A percentile compares a stretch with the other conserved stretches of the same genome.
Evolutionary conservation across 1,284 basidiomycete species (phyloP).

Genomic region (Pulchroboletus neoregius): DNA sequence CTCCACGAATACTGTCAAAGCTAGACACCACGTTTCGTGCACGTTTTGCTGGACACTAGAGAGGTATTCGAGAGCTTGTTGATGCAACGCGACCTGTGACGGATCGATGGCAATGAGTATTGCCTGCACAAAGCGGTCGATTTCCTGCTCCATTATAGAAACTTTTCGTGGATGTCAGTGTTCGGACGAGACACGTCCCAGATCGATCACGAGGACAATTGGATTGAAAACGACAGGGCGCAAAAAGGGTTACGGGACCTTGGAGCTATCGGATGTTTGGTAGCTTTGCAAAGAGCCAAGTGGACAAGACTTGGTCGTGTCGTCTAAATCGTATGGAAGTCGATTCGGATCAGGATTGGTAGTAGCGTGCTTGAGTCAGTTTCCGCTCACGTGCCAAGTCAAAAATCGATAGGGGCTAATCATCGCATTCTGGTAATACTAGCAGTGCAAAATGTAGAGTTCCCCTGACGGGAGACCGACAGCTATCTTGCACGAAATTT

Average conservation of each 20-base stretch:
- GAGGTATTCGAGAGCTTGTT: slow-evolving; percentile 80
- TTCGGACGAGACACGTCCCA: slow-evolving; percentile 16
- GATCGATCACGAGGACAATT: slow-evolving; percentile 16
- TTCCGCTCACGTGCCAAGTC: slow-evolving; percentile 27
- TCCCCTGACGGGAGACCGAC: slow-evolving; percentile 22
- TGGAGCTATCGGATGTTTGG: slow-evolving; percentile 4
- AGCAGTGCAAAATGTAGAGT: slow-evolving; percentile 24
- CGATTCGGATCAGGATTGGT: slow-evolving; percentile 9
- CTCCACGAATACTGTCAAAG: slow-evolving; percentile 71
- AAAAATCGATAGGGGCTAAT: slow-evolving; percentile 21
- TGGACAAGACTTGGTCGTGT: not conserved
- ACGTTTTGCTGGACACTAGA: slow-evolving; percentile 74
- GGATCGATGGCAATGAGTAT: slow-evolving; percentile 83
- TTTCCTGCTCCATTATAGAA: slow-evolving; percentile 61
- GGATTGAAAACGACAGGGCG: not conserved
- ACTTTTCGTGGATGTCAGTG: slow-evolving; percentile 5
- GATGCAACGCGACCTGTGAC: slow-evolving; percentile 60
- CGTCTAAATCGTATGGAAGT: slow-evolving; percentile 5
- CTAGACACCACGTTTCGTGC: slow-evolving; percentile 73
- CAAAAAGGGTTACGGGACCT: not conserved
- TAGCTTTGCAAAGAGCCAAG: not conserved
- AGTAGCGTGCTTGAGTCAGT: slow-evolving; percentile 10
- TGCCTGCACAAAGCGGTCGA: slow-evolving; percentile 75
- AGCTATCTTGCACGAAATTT: slow-evolving; percentile 24
- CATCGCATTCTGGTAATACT: not conserved